Evolutionary conservation across 2,329 filamentous ascomycete species (phyloP), one percentile per base, ranked within the genome.

Genomic region (Calonectria multiphialidica): DNA sequence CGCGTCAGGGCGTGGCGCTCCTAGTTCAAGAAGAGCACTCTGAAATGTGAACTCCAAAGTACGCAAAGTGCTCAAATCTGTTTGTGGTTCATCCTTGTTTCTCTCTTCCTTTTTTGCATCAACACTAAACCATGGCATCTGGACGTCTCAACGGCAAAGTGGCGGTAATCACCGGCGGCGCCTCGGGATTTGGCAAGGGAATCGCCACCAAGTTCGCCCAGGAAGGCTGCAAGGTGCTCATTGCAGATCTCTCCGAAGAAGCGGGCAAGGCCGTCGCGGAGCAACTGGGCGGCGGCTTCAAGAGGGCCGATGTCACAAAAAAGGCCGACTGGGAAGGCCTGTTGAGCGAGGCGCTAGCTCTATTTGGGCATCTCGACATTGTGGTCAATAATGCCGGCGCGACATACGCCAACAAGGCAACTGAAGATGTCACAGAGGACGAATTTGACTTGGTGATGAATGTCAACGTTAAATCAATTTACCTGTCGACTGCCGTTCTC

Each of bases 381-480:
- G 84, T 92, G 16, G 84, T 93, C 66, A 92, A 92, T 81, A 92
- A 92, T 76, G 90, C 90, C 0, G 90, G 91, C 0, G 86, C 86
- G 1, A 87, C 87, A 1, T 92, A 93, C 79, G 75, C 79, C 15
- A 92, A 92, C 78, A 92, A 92, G 84, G 87, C 91, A 1, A 93
- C 92, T 0, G 82, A 88, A 33, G 86, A 91, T 0, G 92, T 94
- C 2, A 92, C 90, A 0, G 91, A 93, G 66, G 85, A 86, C 5
- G 92, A 94, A 59, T 94, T 92, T 72, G 91, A 94, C 76, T 85
- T 88, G 55, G 90, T 92, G 44, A 92, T 94, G 80, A 88, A 88
- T 66, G 91, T 94, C 72, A 94, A 94, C 75, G 91, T 94, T 72
- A 93, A 92, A 82, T 89, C 89, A 3, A 87, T 94, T 55, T 94